Evolutionary conservation across 2,329 filamentous ascomycete genomes (phyloP).

Genomic region (Trichoderma sp.): DNA sequence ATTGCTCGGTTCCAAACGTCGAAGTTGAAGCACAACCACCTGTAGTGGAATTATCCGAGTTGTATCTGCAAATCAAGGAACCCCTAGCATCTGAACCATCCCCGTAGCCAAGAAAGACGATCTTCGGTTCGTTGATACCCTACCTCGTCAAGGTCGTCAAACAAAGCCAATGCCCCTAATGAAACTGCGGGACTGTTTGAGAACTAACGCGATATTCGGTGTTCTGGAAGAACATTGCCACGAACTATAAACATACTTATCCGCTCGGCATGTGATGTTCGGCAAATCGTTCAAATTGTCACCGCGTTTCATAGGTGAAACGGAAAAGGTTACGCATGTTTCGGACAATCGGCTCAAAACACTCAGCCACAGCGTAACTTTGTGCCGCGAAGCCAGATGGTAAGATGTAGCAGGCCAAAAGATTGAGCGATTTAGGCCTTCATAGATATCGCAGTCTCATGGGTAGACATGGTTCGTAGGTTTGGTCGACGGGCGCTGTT

Average conservation of each 20-base stretch:
- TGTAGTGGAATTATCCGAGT: neutral
- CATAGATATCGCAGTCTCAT: neutral
- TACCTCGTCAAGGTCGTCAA: conserved; percentile 8
- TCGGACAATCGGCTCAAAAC: neutral
- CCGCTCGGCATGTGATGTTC: neutral
- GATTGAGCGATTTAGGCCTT: neutral
- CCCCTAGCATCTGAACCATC: neutral
- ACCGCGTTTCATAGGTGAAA: conserved; percentile 7
- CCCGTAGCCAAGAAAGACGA: neutral
- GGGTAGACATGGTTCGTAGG: neutral
- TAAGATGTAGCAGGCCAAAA: neutral
- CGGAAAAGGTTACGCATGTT: neutral
- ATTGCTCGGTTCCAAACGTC: neutral
- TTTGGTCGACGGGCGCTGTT: neutral
- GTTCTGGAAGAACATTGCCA: neutral
- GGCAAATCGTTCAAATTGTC: neutral
- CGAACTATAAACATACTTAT: neutral
- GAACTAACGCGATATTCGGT: neutral
- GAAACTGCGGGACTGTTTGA: neutral
- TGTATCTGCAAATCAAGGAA: neutral
- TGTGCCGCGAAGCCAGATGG: neutral
- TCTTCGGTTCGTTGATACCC: neutral
- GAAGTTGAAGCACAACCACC: neutral
- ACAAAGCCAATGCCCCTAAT: neutral
- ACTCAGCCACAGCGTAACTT: neutral